Evolutionary conservation across 2,329 filamentous ascomycete genomes (phyloP).

Genomic region (Cladosporium sp.): DNA sequence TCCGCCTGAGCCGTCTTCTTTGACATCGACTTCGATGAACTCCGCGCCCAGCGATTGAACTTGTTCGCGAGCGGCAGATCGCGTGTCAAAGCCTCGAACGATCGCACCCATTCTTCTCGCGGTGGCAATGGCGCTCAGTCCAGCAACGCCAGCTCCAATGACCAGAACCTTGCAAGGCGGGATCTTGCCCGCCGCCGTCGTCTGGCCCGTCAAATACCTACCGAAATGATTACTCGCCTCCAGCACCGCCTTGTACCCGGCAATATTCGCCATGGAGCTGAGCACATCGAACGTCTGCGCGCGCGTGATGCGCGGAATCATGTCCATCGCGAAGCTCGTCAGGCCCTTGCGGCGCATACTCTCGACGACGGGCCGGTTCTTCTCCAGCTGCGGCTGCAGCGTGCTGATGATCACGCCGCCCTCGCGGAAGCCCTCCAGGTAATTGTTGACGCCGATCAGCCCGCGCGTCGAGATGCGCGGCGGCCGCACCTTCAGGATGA

Average conservation of each 20-base stretch:
- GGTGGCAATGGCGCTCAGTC: slow-evolving; percentile 80
- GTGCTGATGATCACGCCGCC: slow-evolving; percentile 75
- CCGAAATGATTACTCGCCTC: slow-evolving; percentile 88
- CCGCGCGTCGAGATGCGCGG: slow-evolving; percentile 49
- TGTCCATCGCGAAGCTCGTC: slow-evolving; percentile 84
- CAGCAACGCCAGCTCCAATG: slow-evolving; percentile 84
- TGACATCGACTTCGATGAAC: slow-evolving; percentile 77
- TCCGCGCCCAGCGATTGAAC: slow-evolving; percentile 86
- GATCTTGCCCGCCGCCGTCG: slow-evolving; percentile 84
- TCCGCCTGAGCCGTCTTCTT: slow-evolving; percentile 77
- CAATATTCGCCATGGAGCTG: slow-evolving; percentile 89
- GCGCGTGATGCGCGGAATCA: slow-evolving; percentile 82
- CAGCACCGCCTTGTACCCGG: slow-evolving; percentile 84
- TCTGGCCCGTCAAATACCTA: slow-evolving; percentile 80
- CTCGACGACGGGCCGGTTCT: slow-evolving; percentile 70
- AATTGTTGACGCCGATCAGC: slow-evolving; percentile 44
- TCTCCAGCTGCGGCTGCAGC: slow-evolving; percentile 61
- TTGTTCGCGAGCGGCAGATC: slow-evolving; percentile 79
- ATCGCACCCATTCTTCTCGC: slow-evolving; percentile 82
- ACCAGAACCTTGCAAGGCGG: slow-evolving; percentile 85
- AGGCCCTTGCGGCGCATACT: slow-evolving; percentile 63
- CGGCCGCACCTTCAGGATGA: slow-evolving; percentile 76
- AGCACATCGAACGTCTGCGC: slow-evolving; percentile 85
- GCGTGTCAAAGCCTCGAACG: slow-evolving; percentile 85
- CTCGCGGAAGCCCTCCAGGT: slow-evolving; percentile 61